Percentiles rank a stretch among this genome's conserved stretches.
These are phyloP conservation scores for Hamigera avellanea DNA, from an alignment of 495 filamentous ascomycete genomes.

Conservation along the genomic window DNA sequence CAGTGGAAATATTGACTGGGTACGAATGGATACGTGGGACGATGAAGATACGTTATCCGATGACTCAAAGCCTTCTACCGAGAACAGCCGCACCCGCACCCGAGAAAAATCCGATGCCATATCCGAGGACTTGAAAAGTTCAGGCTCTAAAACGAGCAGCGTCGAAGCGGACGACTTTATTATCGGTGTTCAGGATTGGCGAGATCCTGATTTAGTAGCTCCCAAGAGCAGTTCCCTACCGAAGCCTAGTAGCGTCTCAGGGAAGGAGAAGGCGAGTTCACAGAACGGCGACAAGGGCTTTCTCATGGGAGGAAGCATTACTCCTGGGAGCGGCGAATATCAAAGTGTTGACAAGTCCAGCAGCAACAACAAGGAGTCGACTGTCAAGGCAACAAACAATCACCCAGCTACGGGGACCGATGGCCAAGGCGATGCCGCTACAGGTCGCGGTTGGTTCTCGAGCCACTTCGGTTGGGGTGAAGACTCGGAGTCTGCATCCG, in stretches of 20 bases:
- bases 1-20: constrained; percentile 75
- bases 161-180: constrained; percentile 58
- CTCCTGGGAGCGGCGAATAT: constrained; percentile 72
- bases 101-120: not conserved
- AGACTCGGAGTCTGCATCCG: constrained; percentile 2
- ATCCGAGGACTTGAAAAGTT: constrained; percentile 9
- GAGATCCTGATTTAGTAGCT: constrained; percentile 66
- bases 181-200: constrained; percentile 91
- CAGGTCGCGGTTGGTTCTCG: constrained; percentile 23
- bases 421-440: constrained; percentile 3
- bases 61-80: constrained; percentile 5
- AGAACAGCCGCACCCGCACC: constrained; percentile 3
- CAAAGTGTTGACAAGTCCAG: constrained; percentile 22
- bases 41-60: constrained; percentile 34
- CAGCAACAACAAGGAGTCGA: constrained; percentile 7
- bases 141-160: constrained; percentile 10
- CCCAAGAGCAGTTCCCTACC: constrained; percentile 19
- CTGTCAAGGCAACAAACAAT: constrained; percentile 3
- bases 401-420: constrained; percentile 1
- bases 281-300: constrained; percentile 15
- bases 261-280: constrained; percentile 13
- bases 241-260: constrained; percentile 14
- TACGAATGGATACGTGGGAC: constrained; percentile 55
- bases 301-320: constrained; percentile 58
- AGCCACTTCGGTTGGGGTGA: constrained; percentile 24